These are phyloP conservation scores for Ochromonas danica DNA, from an alignment of 108 stramenopile species.

Conservation along the genomic window DNA sequence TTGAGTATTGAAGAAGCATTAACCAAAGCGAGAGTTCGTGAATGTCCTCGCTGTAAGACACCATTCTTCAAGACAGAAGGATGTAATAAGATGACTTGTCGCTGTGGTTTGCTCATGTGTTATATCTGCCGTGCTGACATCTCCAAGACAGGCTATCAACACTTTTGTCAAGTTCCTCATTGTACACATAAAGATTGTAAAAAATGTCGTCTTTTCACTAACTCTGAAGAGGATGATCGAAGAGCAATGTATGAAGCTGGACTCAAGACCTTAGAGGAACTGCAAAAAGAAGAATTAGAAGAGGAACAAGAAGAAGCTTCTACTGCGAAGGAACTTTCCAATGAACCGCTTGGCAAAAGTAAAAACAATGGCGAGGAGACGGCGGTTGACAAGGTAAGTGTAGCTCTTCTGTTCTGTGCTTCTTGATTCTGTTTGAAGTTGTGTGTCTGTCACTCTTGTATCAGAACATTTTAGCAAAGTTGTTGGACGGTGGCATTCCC, in stretches of 20 bases:
- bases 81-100: conserved; percentile 77
- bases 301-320: too few relatives aligned
- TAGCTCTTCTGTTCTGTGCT: too few relatives aligned
- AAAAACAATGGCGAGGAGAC: too few relatives aligned
- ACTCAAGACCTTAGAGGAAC: too few relatives aligned
- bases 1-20: conserved; percentile 80
- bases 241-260: conserved; percentile 71
- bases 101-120: conserved; percentile 67
- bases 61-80: conserved; percentile 57
- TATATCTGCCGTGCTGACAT: conserved; percentile 72
- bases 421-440: too few relatives aligned
- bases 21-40: conserved; percentile 68
- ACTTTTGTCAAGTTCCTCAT: conserved; percentile 75
- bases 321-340: too few relatives aligned
- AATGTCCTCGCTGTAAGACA: conserved; percentile 72
- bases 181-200: conserved; percentile 69
- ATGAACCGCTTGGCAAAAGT: too few relatives aligned
- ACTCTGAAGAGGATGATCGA: conserved; percentile 65
- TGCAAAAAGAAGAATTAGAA: too few relatives aligned
- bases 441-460: too few relatives aligned
- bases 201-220: conserved; percentile 68
- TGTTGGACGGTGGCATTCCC: too few relatives aligned
- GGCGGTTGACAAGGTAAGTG: too few relatives aligned
- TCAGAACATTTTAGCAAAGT: too few relatives aligned
- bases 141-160: conserved; percentile 58